A percentile compares a stretch with the other conserved stretches of the same genome.
Evolutionary conservation across 441 rosid genomes (phyloP).

Genomic region (Melianthus villosus): DNA sequence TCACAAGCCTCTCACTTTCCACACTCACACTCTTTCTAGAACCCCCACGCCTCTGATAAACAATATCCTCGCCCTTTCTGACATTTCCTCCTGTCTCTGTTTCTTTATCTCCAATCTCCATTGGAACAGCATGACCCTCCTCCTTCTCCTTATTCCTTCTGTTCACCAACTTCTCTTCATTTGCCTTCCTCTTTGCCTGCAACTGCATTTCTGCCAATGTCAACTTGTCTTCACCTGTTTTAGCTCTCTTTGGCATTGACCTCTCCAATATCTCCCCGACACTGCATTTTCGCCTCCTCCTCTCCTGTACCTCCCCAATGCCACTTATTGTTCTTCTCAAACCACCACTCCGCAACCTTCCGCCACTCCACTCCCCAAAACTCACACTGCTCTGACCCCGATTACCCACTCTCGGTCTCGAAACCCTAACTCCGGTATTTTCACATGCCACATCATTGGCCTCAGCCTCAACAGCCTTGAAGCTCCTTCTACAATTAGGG

Average conservation of each 20-base stretch:
- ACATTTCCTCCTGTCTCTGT: conserved; percentile 9
- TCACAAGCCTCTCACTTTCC: conserved; percentile 12
- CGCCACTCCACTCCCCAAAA: conserved; percentile 13
- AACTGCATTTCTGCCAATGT: conserved; percentile 63
- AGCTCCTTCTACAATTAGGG: conserved; percentile 50
- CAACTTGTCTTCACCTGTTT: conserved; percentile 39
- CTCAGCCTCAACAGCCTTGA: conserved; percentile 50
- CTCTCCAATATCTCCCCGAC: conserved; percentile 9
- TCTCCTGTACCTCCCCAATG: conserved; percentile 19
- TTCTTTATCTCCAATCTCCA: conserved; percentile 17
- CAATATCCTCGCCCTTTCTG: conserved; percentile 18
- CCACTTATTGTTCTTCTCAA: conserved; percentile 20
- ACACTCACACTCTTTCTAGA: conserved; percentile 11
- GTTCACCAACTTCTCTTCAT: conserved; percentile 21
- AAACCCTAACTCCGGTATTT: conserved; percentile 7
- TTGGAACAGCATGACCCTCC: conserved; percentile 8
- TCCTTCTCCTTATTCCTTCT: conserved; percentile 9
- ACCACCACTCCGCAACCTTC: conserved; percentile 18
- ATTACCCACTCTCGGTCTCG: conserved; percentile 7
- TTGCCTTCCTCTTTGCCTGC: conserved; percentile 22
- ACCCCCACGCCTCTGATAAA: conserved; percentile 8
- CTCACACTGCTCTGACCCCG: conserved; percentile 3
- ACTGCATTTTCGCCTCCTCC: background rate
- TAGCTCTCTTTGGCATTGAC: conserved; percentile 13
- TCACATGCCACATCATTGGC: conserved; percentile 6